Evolutionary conservation across 1,284 basidiomycete species (phyloP), one percentile per base, ranked within the genome.

Genomic region (Trichosporon ovoides): DNA sequence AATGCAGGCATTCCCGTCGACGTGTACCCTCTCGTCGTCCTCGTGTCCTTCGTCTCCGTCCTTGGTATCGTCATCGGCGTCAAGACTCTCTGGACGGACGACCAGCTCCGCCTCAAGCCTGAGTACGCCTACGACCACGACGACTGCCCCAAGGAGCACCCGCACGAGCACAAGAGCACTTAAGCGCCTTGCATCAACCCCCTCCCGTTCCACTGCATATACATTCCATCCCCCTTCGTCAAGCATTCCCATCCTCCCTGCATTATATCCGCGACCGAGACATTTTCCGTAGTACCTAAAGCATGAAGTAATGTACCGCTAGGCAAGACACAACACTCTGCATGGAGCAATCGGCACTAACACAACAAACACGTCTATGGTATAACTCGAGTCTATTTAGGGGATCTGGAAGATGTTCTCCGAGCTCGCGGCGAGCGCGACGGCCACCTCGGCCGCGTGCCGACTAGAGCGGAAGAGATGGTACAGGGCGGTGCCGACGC

Each of bases 1-100:
- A 14, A 10, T 19, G 3, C 24, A 56, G 49, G 55, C 31, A 22
- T 56, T 33, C 55, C 55, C 37, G 55, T 56, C 31, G 55, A 56
- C 31, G 55, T 56, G 19, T 56, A 51, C 55, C 55, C 55, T 7
- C 55, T 56, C 38, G 55, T 56, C 16, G 49, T 14, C 12, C 40
- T 56, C 31, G 48, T 56, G 0, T 56, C 55, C 18, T 56, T 56
- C 31, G 55, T 52, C 9, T 40, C 36, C 38, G 13, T 10, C 31
- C 55, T 56, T 19, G 55, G 55, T 20, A 31, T 56, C 49, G 43
- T 52, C 55, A 51, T 52, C 55, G 33, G n/a, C 24, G 48, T 22
- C 55, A 51, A 51, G 49, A 50, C 31, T 16, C 34, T 56, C 49
- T 13, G 51, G 9, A 33, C 48, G 4, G 55, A 56, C 49, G 43